Evolutionary conservation across 108 stramenopile genomes (phyloP).

Genomic region (Nitzschia sp.): DNA sequence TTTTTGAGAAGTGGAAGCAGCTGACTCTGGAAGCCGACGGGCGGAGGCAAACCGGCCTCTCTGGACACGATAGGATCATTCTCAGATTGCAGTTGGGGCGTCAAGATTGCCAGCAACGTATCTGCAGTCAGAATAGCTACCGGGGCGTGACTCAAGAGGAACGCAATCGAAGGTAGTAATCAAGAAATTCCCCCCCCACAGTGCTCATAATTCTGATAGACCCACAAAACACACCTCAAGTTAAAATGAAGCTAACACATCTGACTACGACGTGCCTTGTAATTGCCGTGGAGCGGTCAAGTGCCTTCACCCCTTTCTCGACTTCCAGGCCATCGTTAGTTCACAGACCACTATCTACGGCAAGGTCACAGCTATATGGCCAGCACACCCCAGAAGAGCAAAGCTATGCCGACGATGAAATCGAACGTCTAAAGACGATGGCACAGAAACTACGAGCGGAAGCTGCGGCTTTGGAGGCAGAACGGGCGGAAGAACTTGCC

Average conservation of each 20-base stretch:
- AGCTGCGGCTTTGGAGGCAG: constrained; percentile 76
- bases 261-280: background rate
- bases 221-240: too few species aligned
- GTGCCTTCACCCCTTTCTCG: background rate
- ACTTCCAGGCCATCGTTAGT: background rate
- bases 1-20: too few species aligned
- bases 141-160: too few species aligned
- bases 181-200: too few species aligned
- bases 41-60: too few species aligned
- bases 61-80: too few species aligned
- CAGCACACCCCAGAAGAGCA: constrained; percentile 17
- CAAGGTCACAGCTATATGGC: background rate
- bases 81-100: too few species aligned
- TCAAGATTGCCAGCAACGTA: too few species aligned
- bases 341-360: background rate
- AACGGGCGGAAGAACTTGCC: constrained; percentile 74
- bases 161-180: too few species aligned
- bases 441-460: constrained; percentile 83
- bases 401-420: constrained; percentile 59
- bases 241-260: background rate
- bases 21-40: too few species aligned
- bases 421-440: constrained; percentile 70
- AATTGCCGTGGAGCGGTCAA: background rate
- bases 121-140: too few species aligned
- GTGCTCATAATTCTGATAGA: too few species aligned